Evolutionary conservation across 1,139 yeast genomes (phyloP), one percentile per base, ranked within the genome.

Genomic region (Saccharomyces hybrid): DNA sequence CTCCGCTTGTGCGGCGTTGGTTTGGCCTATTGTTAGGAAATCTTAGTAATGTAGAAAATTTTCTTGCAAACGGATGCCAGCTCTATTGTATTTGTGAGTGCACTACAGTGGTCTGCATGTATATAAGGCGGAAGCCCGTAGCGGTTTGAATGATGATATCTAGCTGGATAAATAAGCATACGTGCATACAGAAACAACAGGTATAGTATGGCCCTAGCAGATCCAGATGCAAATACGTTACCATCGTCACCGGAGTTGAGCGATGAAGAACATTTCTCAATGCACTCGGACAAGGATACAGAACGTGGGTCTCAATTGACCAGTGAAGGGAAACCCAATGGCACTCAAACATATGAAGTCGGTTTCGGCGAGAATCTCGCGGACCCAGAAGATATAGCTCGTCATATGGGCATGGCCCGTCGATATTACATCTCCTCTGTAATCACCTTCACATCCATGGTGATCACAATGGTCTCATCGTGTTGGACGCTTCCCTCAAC

Each of bases 391-490:
- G 79, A 82, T 65, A 77, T 85, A 16, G 62, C 65, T 7, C 58
- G 64, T 14, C 59, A 60, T 24, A 59, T 74, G 78, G 69, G 79
- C 2, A 58, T 64, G 42, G 31, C 57, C 8, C 57, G 75, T 16
- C 82, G 82, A 63, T 81, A 86, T 81, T 54, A 73, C 24, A 81
- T 83, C 50, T 77, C 87, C 0, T 46, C 77, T 7, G 63, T 84
- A 1, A 68, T 83, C 26, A 75, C 88, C 0, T 42, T 75, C 27
- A 73, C 82, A 4, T 80, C 69, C 9, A 74, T 66, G 55, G 80
- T 64, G 61, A 78, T 67, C 62, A 86, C 71, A n/a, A 77, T 70
- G 73, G 75, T 71, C 71, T 84, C 75, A 60, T 84, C 76, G 57
- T 78, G 73, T 73, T 86, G 72, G 88, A 80, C 73, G 62, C 76